Percentiles rank a stretch among this genome's conserved stretches.
phyloP scores from a whole-genome alignment of 148 eudicot genomes.

The Heliamphora exappendiculata region DNA sequence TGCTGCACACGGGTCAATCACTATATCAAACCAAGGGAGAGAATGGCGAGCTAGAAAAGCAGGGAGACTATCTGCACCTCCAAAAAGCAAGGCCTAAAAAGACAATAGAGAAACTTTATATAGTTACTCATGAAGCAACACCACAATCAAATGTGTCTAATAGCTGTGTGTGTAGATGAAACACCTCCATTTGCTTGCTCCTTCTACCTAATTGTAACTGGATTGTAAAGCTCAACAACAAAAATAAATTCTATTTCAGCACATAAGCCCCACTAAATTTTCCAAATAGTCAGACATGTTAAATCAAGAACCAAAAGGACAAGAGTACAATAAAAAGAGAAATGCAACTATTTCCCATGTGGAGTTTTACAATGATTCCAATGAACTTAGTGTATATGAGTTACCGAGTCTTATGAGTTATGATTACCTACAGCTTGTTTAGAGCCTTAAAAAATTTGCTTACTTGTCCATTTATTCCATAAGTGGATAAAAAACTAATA shows the following conservation, averaged over 20 bases:
- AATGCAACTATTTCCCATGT: neutral
- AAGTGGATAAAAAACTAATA: neutral
- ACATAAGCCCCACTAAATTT: neutral
- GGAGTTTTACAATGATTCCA: neutral
- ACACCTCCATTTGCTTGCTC: neutral
- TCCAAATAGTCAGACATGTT: neutral
- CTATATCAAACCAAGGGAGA: conserved; percentile 58
- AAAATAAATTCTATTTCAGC: neutral
- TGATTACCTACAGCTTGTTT: neutral
- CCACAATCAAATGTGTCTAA: neutral
- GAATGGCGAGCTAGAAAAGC: conserved; percentile 65
- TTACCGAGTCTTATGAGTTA: too few relatives aligned
- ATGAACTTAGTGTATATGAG: neutral
- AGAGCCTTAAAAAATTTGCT: neutral
- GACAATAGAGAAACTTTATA: neutral
- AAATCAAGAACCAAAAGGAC: neutral
- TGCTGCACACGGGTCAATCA: conserved; percentile 93
- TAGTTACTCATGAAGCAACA: neutral
- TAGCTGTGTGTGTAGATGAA: neutral
- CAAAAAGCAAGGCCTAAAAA: conserved; percentile 72
- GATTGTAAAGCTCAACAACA: neutral
- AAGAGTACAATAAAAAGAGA: neutral
- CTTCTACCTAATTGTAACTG: neutral
- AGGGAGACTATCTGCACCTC: conserved; percentile 68
- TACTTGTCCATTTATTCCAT: neutral